Conservation (phyloP, 768 basidiomycete genomes). For the Strobilomyces confusus region DNA sequence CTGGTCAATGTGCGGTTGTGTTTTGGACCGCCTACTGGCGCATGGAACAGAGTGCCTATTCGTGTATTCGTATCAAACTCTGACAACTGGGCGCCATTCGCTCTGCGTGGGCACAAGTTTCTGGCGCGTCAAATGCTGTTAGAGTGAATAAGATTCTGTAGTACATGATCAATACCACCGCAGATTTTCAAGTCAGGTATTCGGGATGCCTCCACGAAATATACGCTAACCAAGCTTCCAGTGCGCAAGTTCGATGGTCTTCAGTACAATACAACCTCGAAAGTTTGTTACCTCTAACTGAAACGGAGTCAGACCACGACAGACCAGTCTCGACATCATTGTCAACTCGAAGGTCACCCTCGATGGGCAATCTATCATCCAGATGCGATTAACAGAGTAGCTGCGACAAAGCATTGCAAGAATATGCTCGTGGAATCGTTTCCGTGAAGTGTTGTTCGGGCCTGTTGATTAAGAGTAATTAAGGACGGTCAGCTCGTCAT, state of each 20-base stretch:
- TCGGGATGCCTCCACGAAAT: no score
- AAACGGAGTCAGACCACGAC: constrained; percentile 60
- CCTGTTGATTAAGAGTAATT: constrained; percentile 74
- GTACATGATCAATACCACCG: constrained; percentile 76
- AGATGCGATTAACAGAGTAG: constrained; percentile 43
- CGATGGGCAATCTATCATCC: constrained; percentile 81
- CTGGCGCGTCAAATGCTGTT: constrained; percentile 4
- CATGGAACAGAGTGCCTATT: constrained; percentile 97
- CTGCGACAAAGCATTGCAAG: constrained; percentile 93
- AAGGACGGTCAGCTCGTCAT: constrained; percentile 86
- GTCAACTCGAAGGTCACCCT: constrained; percentile 88
- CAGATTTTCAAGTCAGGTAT: constrained; percentile 64
- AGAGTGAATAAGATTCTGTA: constrained; percentile 82
- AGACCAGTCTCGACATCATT: constrained; percentile 86
- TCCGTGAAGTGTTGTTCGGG: constrained; percentile 89
- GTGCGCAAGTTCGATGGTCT: constrained; percentile 93
- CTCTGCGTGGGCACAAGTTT: constrained; percentile 1
- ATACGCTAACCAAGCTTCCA: constrained; percentile 17
- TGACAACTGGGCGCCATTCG: constrained; percentile 80
- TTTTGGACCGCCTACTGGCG: constrained; percentile 82
- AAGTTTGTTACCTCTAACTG: constrained; percentile 38
- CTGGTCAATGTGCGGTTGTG: constrained; percentile 93
- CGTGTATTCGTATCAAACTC: constrained; percentile 97
- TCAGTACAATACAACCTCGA: constrained; percentile 50
- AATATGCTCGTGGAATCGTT: constrained; percentile 90